These are phyloP conservation scores for Vachellia pachyceras DNA, from an alignment of 306 rosid genomes.

Conservation along the genomic window DNA sequence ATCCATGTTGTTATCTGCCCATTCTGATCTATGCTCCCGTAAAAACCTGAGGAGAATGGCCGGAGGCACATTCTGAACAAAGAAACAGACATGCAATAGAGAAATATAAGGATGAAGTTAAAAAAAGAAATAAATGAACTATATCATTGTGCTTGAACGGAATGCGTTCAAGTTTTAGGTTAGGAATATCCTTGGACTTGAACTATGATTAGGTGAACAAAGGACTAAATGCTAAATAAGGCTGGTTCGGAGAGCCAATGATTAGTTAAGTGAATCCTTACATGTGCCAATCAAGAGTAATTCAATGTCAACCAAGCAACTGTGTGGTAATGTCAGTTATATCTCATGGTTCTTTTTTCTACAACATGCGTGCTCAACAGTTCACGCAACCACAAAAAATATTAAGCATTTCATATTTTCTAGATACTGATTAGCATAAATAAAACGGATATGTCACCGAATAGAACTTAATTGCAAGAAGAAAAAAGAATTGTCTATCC, in stretches of 20 bases:
- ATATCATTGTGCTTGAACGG: background rate
- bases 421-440: background rate
- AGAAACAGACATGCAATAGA: constrained; percentile 23
- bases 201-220: background rate
- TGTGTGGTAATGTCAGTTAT: background rate
- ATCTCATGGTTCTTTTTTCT: background rate
- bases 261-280: background rate
- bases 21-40: constrained; percentile 76
- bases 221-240: background rate
- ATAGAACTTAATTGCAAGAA: background rate
- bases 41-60: constrained; percentile 73
- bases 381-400: constrained; percentile 8
- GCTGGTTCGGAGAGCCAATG: background rate
- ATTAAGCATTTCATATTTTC: background rate
- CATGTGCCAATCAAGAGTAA: background rate
- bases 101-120: constrained; percentile 25
- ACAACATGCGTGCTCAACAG: background rate
- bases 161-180: background rate
- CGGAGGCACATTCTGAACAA: constrained; percentile 73
- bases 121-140: background rate
- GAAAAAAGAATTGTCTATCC: background rate
- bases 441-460: background rate
- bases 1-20: constrained; percentile 81
- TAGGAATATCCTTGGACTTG: background rate
- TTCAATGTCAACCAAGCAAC: background rate